Evolutionary conservation across 768 basidiomycete species (phyloP), one percentile per base, ranked within the genome.

Genomic region (Strobilomyces confusus): DNA sequence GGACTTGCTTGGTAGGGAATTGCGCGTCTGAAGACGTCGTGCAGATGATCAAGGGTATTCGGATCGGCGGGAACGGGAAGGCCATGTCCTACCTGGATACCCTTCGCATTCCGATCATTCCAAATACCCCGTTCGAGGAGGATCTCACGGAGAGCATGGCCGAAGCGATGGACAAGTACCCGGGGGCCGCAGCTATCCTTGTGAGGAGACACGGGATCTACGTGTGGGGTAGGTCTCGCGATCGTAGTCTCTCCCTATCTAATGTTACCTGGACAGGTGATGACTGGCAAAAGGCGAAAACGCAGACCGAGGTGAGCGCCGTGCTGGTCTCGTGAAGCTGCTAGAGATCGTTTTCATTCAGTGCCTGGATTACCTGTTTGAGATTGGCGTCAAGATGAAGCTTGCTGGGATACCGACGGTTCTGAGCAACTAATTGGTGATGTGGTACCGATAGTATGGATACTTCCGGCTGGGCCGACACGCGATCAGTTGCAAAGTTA

Each of bases 341-440:
- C 15, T 48, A 19, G 23, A 48, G 11, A 13, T 4, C 37, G 4
- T 56, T 41, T 22, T 48, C 33, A 38, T 1, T 15, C 59, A 89
- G 85, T 95, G 92, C 67, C 78, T 94, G 29, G 92, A 95, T 66
- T 95, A 94, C 70, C 77, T 95, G 17, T 92, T 94, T 60, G 92
- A 95, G 66, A 84, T 94, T 46, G 86, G 81, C 12, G 89, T 92
- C 49, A 89, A 87, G 71, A 89, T 89, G 87, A 86, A 80, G 63
- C 69, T 81, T 36, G 82, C 83, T 0, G 81, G 81, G 2, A 60
- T 87, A 9, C 77, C 76, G 7, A 81, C 83, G 1, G 73, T 75
- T n/a, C 48, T 72, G 42, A 66, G 64, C 22, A 51, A 54, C 32
- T 59, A 46, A 69, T 14, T 14, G 1, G 12, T 30, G 20, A 22